Evolutionary conservation across 352 stramenopile genomes (phyloP).

Genomic region (Phytopythium kandeliae): DNA sequence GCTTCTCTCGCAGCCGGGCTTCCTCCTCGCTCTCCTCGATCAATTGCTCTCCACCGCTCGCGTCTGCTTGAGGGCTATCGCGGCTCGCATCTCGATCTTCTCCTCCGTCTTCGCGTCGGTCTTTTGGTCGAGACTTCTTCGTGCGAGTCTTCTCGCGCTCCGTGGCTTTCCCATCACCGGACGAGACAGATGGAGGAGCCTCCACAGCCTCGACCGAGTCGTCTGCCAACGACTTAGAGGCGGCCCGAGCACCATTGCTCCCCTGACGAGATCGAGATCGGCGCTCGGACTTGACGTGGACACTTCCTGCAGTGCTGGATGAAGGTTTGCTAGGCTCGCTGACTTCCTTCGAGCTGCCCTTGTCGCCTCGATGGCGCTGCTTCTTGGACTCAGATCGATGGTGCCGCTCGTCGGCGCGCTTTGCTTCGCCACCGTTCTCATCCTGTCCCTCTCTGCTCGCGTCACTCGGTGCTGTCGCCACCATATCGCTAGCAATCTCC

Average conservation of each 20-base stretch:
- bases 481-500: neutral
- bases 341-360: neutral
- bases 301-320: no score
- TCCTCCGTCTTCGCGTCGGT: neutral
- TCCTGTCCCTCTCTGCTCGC: no score
- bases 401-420: neutral
- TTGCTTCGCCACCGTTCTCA: neutral
- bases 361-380: neutral
- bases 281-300: neutral
- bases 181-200: neutral
- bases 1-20: conserved; percentile 17
- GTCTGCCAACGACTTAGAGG: neutral
- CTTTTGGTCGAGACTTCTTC: neutral
- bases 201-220: neutral
- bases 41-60: neutral
- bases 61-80: neutral
- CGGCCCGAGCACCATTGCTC: neutral
- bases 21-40: conserved; percentile 10
- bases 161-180: neutral
- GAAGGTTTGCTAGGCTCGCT: neutral
- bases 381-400: neutral
- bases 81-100: no score
- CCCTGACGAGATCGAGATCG: neutral
- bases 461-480: neutral
- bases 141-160: neutral